Conservation (phyloP, 306 rosid genomes). For the Prunus mira region DNA sequence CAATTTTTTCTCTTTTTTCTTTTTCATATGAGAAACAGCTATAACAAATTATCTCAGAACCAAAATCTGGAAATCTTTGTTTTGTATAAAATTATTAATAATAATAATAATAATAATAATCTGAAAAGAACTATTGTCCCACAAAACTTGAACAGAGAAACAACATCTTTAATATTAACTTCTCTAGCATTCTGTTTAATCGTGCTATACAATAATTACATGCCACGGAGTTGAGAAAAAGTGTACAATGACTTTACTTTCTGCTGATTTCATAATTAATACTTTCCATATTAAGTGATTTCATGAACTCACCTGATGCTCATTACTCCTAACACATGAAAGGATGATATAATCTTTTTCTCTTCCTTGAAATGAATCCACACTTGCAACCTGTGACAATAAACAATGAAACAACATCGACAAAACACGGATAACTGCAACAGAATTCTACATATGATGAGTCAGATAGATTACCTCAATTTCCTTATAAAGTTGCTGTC, state of each 20-base stretch:
- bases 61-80: not conserved
- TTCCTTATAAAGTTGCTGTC: conserved; percentile 99
- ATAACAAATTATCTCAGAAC: not conserved
- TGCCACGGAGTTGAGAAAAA: not conserved
- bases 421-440: not conserved
- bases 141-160: not conserved
- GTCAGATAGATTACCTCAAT: conserved; percentile 63
- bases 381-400: conserved; percentile 89
- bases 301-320: conserved; percentile 79
- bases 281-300: not conserved
- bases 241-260: not conserved
- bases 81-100: not conserved
- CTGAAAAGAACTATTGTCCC: not conserved
- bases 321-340: conserved; percentile 97
- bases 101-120: not conserved
- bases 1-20: not conserved
- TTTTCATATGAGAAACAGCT: not conserved
- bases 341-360: conserved; percentile 96
- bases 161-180: not conserved
- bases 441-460: not conserved
- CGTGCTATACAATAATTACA: not conserved
- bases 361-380: conserved; percentile 99
- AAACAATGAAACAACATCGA: conserved; percentile 3
- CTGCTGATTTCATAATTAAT: not conserved
- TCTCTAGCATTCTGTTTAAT: not conserved